Evolutionary conservation across 2,329 filamentous ascomycete species (phyloP).

Genomic region (Trichoderma oligosporum): DNA sequence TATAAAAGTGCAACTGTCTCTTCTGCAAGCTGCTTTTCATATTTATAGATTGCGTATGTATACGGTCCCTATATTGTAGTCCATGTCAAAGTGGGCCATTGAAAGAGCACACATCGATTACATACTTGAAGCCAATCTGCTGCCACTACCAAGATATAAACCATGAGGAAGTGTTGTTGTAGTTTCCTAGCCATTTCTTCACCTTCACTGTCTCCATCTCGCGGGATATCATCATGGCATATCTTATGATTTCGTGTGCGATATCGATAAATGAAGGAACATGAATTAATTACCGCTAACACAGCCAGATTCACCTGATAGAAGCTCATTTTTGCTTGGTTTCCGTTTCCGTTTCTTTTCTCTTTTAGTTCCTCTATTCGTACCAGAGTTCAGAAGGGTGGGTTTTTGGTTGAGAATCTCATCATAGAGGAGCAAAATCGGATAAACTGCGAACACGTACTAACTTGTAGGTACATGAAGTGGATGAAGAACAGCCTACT

Average conservation of each 20-base stretch:
- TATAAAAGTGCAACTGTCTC: constrained; percentile 44
- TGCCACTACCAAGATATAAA: constrained; percentile 31
- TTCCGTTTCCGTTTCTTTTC: neutral
- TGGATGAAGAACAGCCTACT: neutral
- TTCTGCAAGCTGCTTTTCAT: constrained; percentile 45
- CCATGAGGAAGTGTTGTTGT: constrained; percentile 19
- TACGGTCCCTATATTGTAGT: constrained; percentile 39
- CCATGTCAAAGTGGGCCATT: neutral
- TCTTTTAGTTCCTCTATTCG: neutral
- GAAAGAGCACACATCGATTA: neutral
- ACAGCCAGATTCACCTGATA: constrained; percentile 10
- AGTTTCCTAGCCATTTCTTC: constrained; percentile 5
- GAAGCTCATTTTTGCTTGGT: constrained; percentile 10
- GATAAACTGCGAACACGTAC: no score
- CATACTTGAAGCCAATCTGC: constrained; percentile 35
- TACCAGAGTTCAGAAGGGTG: neutral
- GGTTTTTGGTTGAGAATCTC: neutral
- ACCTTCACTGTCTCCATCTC: neutral
- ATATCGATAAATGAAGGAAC: constrained; percentile 27
- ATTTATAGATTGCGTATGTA: constrained; percentile 51
- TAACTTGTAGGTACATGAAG: no score
- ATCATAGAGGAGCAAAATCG: no score
- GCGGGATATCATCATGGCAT: neutral
- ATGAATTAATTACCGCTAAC: constrained; percentile 21
- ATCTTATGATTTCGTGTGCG: neutral